phyloP scores from a whole-genome alignment of 352 stramenopile genomes.

The Phytophthora niederhauseri region DNA sequence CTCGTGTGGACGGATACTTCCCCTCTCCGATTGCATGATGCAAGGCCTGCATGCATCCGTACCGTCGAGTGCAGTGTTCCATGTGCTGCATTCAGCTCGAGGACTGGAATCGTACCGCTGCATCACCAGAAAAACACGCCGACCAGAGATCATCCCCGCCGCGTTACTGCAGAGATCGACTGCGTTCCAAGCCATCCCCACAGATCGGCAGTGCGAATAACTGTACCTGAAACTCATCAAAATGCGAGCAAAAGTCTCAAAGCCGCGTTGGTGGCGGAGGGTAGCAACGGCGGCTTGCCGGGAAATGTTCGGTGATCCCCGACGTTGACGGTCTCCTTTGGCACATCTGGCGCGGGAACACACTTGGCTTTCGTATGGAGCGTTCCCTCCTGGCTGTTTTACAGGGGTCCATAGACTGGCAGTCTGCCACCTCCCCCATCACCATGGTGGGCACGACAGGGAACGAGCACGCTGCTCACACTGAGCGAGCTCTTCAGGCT shows the following conservation, averaged over 20 bases:
- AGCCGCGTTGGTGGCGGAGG: too few relatives aligned
- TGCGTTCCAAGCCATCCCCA: not conserved
- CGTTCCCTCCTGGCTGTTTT: conserved; percentile 9
- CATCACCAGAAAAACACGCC: conserved; percentile 2
- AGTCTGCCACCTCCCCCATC: conserved; percentile 16
- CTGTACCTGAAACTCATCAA: too few relatives aligned
- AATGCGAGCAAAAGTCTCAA: too few relatives aligned
- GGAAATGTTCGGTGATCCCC: not conserved
- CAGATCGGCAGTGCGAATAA: not conserved
- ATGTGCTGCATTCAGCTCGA: not conserved
- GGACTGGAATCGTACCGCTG: not conserved
- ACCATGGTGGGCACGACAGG: conserved; percentile 24
- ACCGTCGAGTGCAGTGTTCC: not conserved
- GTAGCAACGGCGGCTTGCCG: not conserved
- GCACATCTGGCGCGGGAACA: conserved; percentile 12
- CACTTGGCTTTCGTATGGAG: conserved; percentile 11
- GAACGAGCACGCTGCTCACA: conserved; percentile 2
- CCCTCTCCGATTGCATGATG: not conserved
- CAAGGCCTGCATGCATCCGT: not conserved
- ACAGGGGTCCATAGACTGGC: conserved; percentile 7
- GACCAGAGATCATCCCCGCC: not conserved
- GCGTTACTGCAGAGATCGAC: not conserved
- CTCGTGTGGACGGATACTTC: too few relatives aligned
- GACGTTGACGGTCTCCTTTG: not conserved
- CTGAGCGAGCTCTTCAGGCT: not conserved